Conservation (phyloP, 75 land plant species). For the Cunninghamia lanceolata region DNA sequence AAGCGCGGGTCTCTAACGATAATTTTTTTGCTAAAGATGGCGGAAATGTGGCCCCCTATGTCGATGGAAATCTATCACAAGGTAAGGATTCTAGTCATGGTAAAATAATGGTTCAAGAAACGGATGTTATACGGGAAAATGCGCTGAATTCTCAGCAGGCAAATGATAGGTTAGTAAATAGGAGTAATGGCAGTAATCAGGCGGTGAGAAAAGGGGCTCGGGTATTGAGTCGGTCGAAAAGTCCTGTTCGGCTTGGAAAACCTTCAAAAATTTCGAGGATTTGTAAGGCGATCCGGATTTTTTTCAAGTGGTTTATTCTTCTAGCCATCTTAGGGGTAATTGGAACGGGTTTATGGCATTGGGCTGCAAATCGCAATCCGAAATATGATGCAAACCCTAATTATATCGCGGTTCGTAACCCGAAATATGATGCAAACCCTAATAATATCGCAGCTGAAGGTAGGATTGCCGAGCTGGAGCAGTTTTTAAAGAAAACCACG, state of each 20-base stretch:
- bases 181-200: background rate
- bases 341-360: background rate
- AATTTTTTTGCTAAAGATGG: background rate
- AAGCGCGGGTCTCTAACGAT: background rate
- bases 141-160: background rate
- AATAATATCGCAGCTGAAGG: constrained; percentile 21
- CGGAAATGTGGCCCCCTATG: background rate
- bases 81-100: constrained; percentile 1
- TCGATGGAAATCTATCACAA: background rate
- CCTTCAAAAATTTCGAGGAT: background rate
- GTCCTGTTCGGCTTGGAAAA: background rate
- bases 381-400: background rate
- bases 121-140: background rate
- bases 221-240: background rate
- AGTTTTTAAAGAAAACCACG: constrained; percentile 56
- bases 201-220: background rate
- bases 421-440: background rate
- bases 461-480: constrained; percentile 67
- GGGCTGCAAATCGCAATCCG: background rate
- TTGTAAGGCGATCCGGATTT: background rate
- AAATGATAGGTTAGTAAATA: background rate
- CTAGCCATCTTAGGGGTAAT: background rate
- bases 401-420: background rate
- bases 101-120: background rate
- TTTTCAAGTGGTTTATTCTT: background rate